Conservation (phyloP, 257 asterid genomes). For the Solanum sparsipilum region DNA sequence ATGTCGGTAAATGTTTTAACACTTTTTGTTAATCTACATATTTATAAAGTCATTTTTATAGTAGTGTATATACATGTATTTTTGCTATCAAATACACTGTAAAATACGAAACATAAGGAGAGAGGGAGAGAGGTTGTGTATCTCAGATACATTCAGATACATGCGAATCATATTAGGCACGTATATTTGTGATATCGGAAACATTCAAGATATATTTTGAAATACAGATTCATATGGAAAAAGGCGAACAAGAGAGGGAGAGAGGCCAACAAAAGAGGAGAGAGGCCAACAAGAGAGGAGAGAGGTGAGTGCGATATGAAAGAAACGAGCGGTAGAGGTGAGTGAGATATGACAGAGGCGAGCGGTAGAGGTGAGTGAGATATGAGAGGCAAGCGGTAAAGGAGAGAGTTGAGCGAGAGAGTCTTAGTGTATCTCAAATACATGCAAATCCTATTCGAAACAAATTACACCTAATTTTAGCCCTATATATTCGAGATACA, state of each 20-base stretch:
- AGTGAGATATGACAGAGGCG: not conserved
- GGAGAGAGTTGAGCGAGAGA: too few relatives aligned
- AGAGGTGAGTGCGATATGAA: too few relatives aligned
- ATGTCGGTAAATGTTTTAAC: not conserved
- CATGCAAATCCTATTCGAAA: not conserved
- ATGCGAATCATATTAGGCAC: too few relatives aligned
- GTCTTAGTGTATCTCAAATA: not conserved
- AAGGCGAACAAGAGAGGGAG: not conserved
- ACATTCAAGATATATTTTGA: not conserved
- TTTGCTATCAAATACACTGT: too few relatives aligned
- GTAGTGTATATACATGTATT: not conserved
- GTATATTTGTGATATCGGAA: too few relatives aligned
- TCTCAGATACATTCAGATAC: not conserved
- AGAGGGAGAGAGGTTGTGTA: not conserved
- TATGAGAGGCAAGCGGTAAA: too few relatives aligned
- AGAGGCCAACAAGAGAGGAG: too few relatives aligned
- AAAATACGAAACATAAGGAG: not conserved
- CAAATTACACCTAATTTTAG: too few relatives aligned
- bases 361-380: too few relatives aligned
- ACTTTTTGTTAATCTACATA: not conserved
- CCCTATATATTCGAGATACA: too few relatives aligned
- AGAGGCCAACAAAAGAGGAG: not conserved
- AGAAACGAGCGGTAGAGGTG: too few relatives aligned
- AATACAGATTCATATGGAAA: not conserved
- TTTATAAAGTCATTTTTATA: too few relatives aligned